Evolutionary conservation across 768 basidiomycete species (phyloP), one percentile per base, ranked within the genome.

Genomic region (Leucocoprinus birnbaumii): DNA sequence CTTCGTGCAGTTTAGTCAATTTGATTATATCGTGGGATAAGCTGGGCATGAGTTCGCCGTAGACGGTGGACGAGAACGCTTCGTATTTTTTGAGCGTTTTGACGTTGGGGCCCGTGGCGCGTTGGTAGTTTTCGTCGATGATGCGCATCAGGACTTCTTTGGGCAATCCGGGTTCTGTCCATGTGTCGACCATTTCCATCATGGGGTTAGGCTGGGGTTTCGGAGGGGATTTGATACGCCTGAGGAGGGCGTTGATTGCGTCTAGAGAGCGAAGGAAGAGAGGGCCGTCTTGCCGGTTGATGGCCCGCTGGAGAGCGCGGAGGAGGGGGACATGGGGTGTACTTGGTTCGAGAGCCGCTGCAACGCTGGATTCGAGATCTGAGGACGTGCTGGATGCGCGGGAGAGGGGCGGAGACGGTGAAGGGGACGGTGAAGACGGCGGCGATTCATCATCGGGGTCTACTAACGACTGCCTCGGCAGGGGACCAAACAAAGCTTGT

Each of bases 51-150:
- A 94, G 81, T 66, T 97, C 95, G 57, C 90, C 96, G 63, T 94
- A 98, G 24, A 89, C 91, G 50, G 87, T 86, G 63, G 86, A 87
- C 51, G 89, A 85, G 74, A 95, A 86, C 26, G 91, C 84, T 62
- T 84, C 81, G 67, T 98, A 95, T 61, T 86, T 82, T 63, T 80
- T 86, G 51, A 98, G 78, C 54, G 79, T 80, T 50, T 83, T 82
- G n/a, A 94, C 83, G 62, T 90, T 84, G 0, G 97, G 97, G 4
- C 95, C 95, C 1, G 98, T 94, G 16, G 85, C 84, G 24, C 97
- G 84, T 64, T 98, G 93, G 64, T 99, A 98, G 35, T 87, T 90
- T 73, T 98, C 94, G 42, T 94, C 93, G 50, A 90, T 77, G 46
- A 96, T 80, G 40, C 87, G 85, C 73, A 85, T 78, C 55, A 89